Base-by-base conservation (phyloP, 805 yeast genomes). In the Metschnikowia lochheadii region DNA sequence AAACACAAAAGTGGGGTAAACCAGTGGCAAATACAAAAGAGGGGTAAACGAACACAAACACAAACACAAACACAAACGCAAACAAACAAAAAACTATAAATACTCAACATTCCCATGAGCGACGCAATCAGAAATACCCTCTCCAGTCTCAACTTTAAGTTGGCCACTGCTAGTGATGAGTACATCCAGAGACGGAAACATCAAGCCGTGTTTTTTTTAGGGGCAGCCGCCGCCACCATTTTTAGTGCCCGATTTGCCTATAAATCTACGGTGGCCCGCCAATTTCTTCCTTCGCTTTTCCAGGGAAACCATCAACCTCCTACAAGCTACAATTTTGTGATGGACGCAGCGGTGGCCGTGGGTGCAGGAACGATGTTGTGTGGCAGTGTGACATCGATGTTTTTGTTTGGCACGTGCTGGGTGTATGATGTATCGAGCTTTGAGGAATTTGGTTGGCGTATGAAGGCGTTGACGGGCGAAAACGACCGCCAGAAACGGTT, bases 291-390 rank as follows among this genome's bases (percentile, higher is more conserved):
- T 6, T 78, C 77, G 40, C 75, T 83, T 59, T 91, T 87, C 67
- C 90, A 88, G 59, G 89, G 91, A 11, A 90, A 90, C 67, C 92
- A 89, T 60, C 78, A 81, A 50, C 95, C 95, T 2, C 96, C 96
- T 5, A 75, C 82, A n/a, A 62, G 74, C 38, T 86, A 84, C 61
- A 84, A 87, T 31, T 83, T 87, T 63, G 82, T 87, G 54, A 80
- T 82, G 49, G 96, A 90, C 64, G 96, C 96, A 1, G 80, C 89
- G 33, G 82, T 83, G 38, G 97, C 97, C 0, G 89, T 91, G 2
- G 81, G 85, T 0, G 84, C 87, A 38, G 95, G 96, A 1, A 81
- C 96, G 0, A 68, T 86, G 43, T 69, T 91, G 15, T 87, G 96
- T 2, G 77, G 83, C 0, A 78, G 89, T 1, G 80, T 89, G 0